phyloP scores from a whole-genome alignment of 352 stramenopile genomes.

The Blastocystis sp. region DNA sequence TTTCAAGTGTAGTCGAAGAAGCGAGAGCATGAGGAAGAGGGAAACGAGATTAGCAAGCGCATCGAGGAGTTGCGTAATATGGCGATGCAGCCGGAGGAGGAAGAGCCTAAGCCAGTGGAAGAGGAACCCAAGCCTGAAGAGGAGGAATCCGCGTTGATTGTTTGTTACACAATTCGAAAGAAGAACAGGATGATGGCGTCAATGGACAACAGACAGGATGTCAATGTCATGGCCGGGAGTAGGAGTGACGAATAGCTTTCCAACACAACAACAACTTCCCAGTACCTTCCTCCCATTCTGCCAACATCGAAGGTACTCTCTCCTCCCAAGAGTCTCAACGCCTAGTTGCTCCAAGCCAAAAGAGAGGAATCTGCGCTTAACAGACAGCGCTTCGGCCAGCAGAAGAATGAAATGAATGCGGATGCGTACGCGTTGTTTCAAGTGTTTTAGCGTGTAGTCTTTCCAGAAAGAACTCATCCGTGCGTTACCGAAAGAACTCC shows the following conservation, averaged over 20 bases:
- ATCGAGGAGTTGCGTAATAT: slow-evolving; percentile 16
- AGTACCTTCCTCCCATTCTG: slow-evolving; percentile 30
- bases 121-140: background rate
- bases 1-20: slow-evolving; percentile 61
- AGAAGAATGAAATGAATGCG: background rate
- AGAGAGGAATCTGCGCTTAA: background rate
- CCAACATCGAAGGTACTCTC: slow-evolving; percentile 16
- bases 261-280: background rate
- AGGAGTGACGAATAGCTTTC: background rate
- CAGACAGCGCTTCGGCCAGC: background rate
- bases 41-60: slow-evolving; percentile 38
- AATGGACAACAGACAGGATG: background rate
- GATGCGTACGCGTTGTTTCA: background rate
- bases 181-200: background rate
- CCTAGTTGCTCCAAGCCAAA: slow-evolving; percentile 14
- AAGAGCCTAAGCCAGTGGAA: background rate
- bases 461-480: slow-evolving; percentile 6
- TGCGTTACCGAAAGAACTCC: slow-evolving; percentile 3
- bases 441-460: background rate
- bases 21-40: slow-evolving; percentile 38
- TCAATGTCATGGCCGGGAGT: background rate
- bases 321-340: background rate
- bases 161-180: background rate
- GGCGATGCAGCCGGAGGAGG: slow-evolving; percentile 10
- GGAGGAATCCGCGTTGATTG: background rate